Percentiles rank a stretch among this genome's conserved stretches.
Conservation (phyloP, 2,329 filamentous ascomycete species). For the Stemphylium beticola region DNA sequence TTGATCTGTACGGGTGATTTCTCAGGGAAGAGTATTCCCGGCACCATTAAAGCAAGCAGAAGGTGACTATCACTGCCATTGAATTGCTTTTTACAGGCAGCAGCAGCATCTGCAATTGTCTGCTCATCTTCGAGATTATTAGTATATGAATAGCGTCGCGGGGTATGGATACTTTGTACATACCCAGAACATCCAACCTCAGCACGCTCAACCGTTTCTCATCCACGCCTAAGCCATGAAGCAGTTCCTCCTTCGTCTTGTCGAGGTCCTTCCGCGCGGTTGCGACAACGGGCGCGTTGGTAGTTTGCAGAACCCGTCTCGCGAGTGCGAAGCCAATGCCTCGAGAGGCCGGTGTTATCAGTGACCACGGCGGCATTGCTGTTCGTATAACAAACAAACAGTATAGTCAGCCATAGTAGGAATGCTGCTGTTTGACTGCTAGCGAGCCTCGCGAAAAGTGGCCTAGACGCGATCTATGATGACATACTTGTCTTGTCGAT, state of each 20-base stretch:
- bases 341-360: slow-evolving; percentile 65
- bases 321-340: slow-evolving; percentile 69
- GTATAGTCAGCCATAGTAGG: slow-evolving; percentile 13
- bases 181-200: slow-evolving; percentile 65
- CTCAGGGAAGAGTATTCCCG: slow-evolving; percentile 76
- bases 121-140: slow-evolving; percentile 60
- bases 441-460: slow-evolving; percentile 8
- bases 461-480: slow-evolving; percentile 38
- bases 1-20: slow-evolving; percentile 72
- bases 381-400: neutral
- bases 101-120: slow-evolving; percentile 64
- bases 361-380: slow-evolving; percentile 55
- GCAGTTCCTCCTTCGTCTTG: slow-evolving; percentile 56
- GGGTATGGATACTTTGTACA: neutral
- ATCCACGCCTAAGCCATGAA: slow-evolving; percentile 57
- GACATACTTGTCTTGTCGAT: slow-evolving; percentile 35
- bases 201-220: slow-evolving; percentile 59
- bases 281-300: slow-evolving; percentile 64
- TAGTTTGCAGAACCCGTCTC: slow-evolving; percentile 63
- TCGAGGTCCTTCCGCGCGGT: slow-evolving; percentile 63
- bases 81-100: slow-evolving; percentile 61
- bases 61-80: slow-evolving; percentile 59
- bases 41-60: slow-evolving; percentile 71
- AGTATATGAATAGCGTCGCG: neutral
- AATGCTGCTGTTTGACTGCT: neutral